Evolutionary conservation across 371 early-diverging fungal species (phyloP).

Genomic region (Hamiltosporidium tvaerminnensis): DNA sequence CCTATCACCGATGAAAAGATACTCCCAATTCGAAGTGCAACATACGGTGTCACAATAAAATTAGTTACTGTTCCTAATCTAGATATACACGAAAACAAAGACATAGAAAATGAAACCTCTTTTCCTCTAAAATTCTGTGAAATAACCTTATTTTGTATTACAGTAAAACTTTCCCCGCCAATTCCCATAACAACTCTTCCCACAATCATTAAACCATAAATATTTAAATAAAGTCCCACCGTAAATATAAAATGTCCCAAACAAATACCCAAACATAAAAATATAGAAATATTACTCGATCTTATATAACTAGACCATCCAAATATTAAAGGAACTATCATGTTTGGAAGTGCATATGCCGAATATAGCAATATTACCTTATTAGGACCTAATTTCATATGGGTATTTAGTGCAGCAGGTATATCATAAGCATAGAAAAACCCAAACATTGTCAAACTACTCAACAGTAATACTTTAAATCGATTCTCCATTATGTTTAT

Average conservation of each 20-base stretch:
- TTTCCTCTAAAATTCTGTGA: slow-evolving; percentile 55
- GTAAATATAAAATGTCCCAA: slow-evolving; percentile 57
- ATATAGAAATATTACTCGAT: slow-evolving; percentile 48
- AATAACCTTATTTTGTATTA: slow-evolving; percentile 56
- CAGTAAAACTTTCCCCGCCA: slow-evolving; percentile 60
- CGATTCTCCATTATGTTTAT: no score
- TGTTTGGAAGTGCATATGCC: slow-evolving; percentile 60
- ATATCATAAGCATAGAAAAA: slow-evolving; percentile 59
- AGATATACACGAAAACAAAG: slow-evolving; percentile 56
- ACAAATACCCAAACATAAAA: slow-evolving; percentile 55
- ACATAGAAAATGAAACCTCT: slow-evolving; percentile 57
- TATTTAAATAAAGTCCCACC: slow-evolving; percentile 53
- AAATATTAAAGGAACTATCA: slow-evolving; percentile 58
- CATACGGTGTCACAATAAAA: slow-evolving; percentile 56
- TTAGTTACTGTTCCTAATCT: slow-evolving; percentile 57
- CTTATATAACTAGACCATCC: slow-evolving; percentile 54
- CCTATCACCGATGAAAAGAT: slow-evolving; percentile 17
- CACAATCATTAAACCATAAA: slow-evolving; percentile 55
- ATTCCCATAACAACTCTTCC: slow-evolving; percentile 60
- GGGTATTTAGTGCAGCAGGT: slow-evolving; percentile 58
- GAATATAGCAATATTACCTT: slow-evolving; percentile 59
- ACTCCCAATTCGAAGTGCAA: slow-evolving; percentile 7
- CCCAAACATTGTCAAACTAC: slow-evolving; percentile 55
- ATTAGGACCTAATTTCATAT: slow-evolving; percentile 51
- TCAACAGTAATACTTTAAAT: slow-evolving; percentile 49